phyloP scores from a whole-genome alignment of 2,329 filamentous ascomycete genomes.

The Bipolaris gigantea region DNA sequence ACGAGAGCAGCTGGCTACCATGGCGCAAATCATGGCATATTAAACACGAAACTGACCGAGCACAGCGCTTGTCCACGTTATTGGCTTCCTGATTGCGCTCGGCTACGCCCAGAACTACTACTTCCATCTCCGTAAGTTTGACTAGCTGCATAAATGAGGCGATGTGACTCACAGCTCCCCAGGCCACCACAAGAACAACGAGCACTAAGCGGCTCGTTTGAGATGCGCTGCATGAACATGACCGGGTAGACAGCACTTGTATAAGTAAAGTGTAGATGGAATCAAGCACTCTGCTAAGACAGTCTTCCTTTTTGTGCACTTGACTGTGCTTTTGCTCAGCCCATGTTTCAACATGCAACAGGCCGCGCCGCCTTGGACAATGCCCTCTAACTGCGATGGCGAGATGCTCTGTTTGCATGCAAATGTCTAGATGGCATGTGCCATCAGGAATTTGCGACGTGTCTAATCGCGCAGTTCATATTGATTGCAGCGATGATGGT shows the following conservation, averaged over 20 bases:
- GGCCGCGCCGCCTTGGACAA: neutral
- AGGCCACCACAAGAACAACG: conserved; percentile 99
- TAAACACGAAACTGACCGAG: conserved; percentile 19
- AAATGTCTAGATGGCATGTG: neutral
- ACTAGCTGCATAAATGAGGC: conserved; percentile 7
- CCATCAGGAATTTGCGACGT: neutral
- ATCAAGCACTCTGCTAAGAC: conserved; percentile 33
- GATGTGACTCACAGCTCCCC: conserved; percentile 25
- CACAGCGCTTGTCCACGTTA: conserved; percentile 83
- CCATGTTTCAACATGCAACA: conserved; percentile 1
- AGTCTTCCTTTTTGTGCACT: conserved; percentile 4
- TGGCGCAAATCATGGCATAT: neutral
- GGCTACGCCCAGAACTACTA: conserved; percentile 99
- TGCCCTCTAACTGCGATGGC: neutral
- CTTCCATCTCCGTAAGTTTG: conserved; percentile 92
- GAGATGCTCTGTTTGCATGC: neutral
- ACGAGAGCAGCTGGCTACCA: neutral
- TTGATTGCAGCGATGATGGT: neutral
- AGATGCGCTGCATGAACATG: conserved; percentile 6
- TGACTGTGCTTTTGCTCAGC: neutral
- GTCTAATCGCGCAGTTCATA: neutral
- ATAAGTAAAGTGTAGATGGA: conserved; percentile 46
- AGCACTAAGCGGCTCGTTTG: conserved; percentile 67
- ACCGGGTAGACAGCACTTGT: conserved; percentile 33
- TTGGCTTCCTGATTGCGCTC: conserved; percentile 74